Evolutionary conservation across 306 rosid genomes (phyloP).

Genomic region (Sesbania bispinosa): DNA sequence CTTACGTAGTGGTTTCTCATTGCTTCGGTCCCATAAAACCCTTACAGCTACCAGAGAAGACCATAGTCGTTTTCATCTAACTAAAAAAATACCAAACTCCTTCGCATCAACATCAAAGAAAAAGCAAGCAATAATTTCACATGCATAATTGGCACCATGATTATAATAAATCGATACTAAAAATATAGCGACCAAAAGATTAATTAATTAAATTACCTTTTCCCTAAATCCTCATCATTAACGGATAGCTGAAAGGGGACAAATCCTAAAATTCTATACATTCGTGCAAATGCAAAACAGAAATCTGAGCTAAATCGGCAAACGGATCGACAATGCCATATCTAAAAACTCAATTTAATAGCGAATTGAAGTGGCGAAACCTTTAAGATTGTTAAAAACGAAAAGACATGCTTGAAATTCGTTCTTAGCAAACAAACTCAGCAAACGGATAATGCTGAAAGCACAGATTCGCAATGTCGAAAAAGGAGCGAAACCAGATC

Average conservation of each 20-base stretch:
- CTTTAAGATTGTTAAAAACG: background rate
- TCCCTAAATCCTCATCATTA: background rate
- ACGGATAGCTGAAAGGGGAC: background rate
- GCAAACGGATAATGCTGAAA: background rate
- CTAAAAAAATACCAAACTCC: constrained; percentile 11
- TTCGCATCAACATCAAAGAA: constrained; percentile 18
- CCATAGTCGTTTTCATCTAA: constrained; percentile 29
- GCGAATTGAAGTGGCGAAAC: background rate
- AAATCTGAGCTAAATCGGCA: background rate
- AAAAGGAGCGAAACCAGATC: constrained; percentile 38
- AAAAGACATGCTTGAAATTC: background rate
- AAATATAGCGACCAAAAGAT: background rate
- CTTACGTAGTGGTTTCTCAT: background rate
- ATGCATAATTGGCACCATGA: background rate
- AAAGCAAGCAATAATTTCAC: constrained; percentile 22
- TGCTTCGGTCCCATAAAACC: constrained; percentile 12
- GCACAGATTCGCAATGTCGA: background rate
- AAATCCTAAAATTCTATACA: background rate
- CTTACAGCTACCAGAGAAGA: constrained; percentile 23
- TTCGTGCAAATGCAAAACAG: background rate
- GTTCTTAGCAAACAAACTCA: background rate
- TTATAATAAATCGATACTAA: background rate
- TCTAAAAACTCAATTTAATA: background rate
- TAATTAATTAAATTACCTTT: background rate
- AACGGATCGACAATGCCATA: background rate